Evolutionary conservation across 202 grass and related monocot genomes (phyloP).

Genomic region (Bolboschoenoplectus hybrid): DNA sequence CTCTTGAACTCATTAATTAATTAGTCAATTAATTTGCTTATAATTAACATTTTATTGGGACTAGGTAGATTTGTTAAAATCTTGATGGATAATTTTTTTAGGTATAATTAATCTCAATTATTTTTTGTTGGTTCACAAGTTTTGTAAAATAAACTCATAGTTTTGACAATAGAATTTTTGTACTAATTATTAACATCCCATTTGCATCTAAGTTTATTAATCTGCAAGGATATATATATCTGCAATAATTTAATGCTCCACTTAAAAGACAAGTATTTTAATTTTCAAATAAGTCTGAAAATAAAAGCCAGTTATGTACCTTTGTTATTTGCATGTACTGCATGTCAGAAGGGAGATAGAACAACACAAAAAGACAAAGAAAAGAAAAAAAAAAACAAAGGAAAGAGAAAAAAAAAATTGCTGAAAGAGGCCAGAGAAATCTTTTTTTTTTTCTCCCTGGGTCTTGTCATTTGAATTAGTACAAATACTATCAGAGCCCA

Average conservation of each 20-base stretch:
- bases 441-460: conserved; percentile 27
- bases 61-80: not conserved
- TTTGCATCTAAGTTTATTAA: not conserved
- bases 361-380: conserved; percentile 37
- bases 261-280: not conserved
- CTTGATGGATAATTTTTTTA: not conserved
- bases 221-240: not conserved
- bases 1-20: not conserved
- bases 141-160: not conserved
- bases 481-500: conserved; percentile 43
- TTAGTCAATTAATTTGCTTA: not conserved
- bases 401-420: conserved; percentile 34
- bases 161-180: not conserved
- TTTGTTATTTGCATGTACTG: conserved; percentile 37
- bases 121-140: not conserved
- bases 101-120: not conserved
- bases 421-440: conserved; percentile 41
- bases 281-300: not conserved
- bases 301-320: conserved; percentile 5
- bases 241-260: not conserved
- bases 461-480: conserved; percentile 51
- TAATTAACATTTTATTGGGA: not conserved
- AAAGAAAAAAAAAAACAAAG: conserved; percentile 36
- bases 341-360: conserved; percentile 25
- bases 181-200: not conserved